Conservation (phyloP, 1,139 yeast species). For the Kodamaea sp. region DNA sequence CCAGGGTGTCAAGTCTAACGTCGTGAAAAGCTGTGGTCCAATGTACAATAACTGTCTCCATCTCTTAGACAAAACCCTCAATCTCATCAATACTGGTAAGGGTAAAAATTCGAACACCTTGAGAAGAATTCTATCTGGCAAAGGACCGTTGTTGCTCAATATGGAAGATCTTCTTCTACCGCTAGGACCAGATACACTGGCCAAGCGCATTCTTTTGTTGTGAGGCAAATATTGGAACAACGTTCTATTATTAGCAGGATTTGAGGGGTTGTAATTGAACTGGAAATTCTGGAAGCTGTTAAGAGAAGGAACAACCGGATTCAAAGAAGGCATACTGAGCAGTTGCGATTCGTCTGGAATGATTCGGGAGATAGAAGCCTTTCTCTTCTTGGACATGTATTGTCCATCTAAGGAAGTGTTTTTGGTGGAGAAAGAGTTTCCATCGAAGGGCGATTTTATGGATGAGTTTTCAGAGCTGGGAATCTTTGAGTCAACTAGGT, state of each 20-base stretch:
- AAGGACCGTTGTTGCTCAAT: constrained; percentile 50
- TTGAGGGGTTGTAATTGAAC: constrained; percentile 6
- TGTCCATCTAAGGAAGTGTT: constrained; percentile 7
- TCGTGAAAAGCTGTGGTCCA: constrained; percentile 51
- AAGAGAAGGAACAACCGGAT: constrained; percentile 35
- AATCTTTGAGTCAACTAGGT: background rate
- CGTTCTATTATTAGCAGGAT: constrained; percentile 7
- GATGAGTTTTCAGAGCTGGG: background rate
- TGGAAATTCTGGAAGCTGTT: constrained; percentile 28
- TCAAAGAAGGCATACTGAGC: constrained; percentile 34
- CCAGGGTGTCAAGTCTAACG: constrained; percentile 59
- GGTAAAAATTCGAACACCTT: constrained; percentile 53
- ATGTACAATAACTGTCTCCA: constrained; percentile 69
- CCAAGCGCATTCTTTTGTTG: constrained; percentile 51
- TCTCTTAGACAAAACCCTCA: constrained; percentile 56
- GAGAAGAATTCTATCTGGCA: constrained; percentile 59
- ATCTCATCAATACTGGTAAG: constrained; percentile 58
- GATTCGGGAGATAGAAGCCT: constrained; percentile 7
- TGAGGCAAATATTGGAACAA: constrained; percentile 53
- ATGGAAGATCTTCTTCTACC: constrained; percentile 58
- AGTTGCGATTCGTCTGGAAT: constrained; percentile 5
- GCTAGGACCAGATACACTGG: constrained; percentile 33
- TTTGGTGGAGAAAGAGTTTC: constrained; percentile 3
- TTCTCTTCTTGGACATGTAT: constrained; percentile 9
- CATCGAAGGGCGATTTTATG: background rate